A percentile compares a stretch with the other conserved stretches of the same genome.
Conservation (phyloP, 805 yeast genomes). For the Candida morakotiae region DNA sequence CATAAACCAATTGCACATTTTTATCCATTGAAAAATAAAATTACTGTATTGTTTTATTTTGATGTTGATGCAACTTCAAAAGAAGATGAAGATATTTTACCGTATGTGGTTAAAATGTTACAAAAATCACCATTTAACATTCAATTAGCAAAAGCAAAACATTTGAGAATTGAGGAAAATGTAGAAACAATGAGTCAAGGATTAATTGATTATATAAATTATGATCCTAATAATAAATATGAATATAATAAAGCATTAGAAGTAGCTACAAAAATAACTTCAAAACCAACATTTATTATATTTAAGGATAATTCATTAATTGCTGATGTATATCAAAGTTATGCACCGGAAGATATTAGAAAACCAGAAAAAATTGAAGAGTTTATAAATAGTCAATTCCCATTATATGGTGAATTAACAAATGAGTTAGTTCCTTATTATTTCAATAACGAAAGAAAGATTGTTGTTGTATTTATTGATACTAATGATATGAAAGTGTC, state of each 20-base stretch:
- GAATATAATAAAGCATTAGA: conserved; percentile 44
- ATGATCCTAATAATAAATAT: conserved; percentile 31
- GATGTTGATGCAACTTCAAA: conserved; percentile 46
- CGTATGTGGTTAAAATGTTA: conserved; percentile 56
- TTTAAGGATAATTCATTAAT: conserved; percentile 54
- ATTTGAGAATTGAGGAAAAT: conserved; percentile 34
- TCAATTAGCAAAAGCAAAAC: conserved; percentile 49
- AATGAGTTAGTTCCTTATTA: conserved; percentile 29
- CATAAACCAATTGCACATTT: conserved; percentile 25
- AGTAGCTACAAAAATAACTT: conserved; percentile 49
- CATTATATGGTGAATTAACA: conserved; percentile 51
- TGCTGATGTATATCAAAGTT: conserved; percentile 53
- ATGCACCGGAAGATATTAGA: conserved; percentile 62
- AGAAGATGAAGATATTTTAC: conserved; percentile 63
- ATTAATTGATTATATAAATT: conserved; percentile 41
- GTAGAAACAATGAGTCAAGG: conserved; percentile 38
- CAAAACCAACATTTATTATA: conserved; percentile 58
- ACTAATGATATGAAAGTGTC: conserved; percentile 27
- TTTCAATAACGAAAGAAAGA: conserved; percentile 40
- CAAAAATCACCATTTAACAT: conserved; percentile 55
- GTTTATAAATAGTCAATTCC: conserved; percentile 49
- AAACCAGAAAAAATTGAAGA: conserved; percentile 41
- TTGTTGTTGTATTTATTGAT: conserved; percentile 48
- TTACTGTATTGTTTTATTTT: conserved; percentile 52
- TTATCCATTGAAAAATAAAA: conserved; percentile 37